Evolutionary conservation across 495 filamentous ascomycete species (phyloP).

Genomic region (Talaromyces proteolyticus): DNA sequence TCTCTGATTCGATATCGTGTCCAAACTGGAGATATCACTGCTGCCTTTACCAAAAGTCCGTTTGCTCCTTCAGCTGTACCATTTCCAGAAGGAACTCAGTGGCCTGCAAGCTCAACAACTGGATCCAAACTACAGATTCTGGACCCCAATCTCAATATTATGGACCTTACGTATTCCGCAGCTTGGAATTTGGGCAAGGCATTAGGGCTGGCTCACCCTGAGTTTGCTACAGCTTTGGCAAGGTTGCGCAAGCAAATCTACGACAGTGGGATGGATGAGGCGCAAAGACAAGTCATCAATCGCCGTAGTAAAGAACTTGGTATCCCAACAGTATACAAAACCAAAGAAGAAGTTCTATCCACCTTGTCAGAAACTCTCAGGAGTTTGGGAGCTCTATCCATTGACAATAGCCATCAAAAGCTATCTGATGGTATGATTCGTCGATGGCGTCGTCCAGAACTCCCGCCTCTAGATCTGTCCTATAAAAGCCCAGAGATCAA

Average conservation of each 20-base stretch:
- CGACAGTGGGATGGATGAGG: too few relatives aligned
- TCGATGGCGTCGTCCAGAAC: too few relatives aligned
- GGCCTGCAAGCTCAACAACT: not conserved
- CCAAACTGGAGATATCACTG: slow-evolving; percentile 4
- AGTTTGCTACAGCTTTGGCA: slow-evolving; percentile 18
- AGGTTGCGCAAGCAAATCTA: slow-evolving; percentile 19
- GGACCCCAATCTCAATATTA: slow-evolving; percentile 33
- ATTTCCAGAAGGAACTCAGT: not conserved
- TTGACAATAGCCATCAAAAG: too few relatives aligned
- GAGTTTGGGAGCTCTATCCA: too few relatives aligned
- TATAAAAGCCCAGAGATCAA: too few relatives aligned
- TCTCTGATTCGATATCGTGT: slow-evolving; percentile 22
- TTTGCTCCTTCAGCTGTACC: not conserved
- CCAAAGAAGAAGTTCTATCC: too few relatives aligned
- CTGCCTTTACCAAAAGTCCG: not conserved
- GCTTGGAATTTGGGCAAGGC: slow-evolving; percentile 44
- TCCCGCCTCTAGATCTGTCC: too few relatives aligned
- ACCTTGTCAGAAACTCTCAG: too few relatives aligned
- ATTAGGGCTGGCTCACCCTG: slow-evolving; percentile 22
- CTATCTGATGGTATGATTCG: too few relatives aligned
- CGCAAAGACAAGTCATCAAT: too few relatives aligned
- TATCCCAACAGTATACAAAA: too few relatives aligned
- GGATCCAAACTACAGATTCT: slow-evolving; percentile 34
- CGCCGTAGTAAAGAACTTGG: too few relatives aligned
- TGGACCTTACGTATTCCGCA: slow-evolving; percentile 42